Conservation (phyloP, 805 yeast species). For the Candida easanensis region DNA sequence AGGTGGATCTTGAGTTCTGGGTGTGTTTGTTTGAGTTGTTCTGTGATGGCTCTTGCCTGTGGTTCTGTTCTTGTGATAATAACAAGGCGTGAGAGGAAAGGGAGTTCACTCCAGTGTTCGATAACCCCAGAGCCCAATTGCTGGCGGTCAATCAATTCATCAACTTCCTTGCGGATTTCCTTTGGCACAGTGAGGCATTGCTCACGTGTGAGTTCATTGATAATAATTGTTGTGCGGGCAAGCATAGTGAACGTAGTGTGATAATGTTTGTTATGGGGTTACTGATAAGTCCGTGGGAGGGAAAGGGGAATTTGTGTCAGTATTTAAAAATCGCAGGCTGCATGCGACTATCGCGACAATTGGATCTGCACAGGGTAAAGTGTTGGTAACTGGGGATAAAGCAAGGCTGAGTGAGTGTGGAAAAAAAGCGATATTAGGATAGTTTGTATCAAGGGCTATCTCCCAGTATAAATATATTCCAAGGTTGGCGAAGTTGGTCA, state of each 20-base stretch:
- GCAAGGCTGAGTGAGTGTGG: no score
- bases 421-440: no score
- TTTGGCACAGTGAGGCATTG: conserved; percentile 21
- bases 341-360: no score
- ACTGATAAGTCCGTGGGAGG: neutral
- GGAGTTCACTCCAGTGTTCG: conserved; percentile 37
- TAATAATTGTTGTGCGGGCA: conserved; percentile 23
- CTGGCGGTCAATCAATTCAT: conserved; percentile 4
- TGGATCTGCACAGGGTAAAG: neutral
- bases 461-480: no score
- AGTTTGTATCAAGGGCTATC: no score
- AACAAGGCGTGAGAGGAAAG: conserved; percentile 41
- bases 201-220: conserved; percentile 21
- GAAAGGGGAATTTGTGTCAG: neutral
- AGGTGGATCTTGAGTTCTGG: conserved; percentile 29
- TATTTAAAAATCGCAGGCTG: no score
- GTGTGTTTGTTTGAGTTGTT: conserved; percentile 19
- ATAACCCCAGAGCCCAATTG: conserved; percentile 4
- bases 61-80: conserved; percentile 32
- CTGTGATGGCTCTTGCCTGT: conserved; percentile 25
- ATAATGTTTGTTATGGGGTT: neutral
- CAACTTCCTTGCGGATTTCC: conserved; percentile 17
- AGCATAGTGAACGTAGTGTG: neutral
- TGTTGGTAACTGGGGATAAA: neutral
- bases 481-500: no score